These are phyloP conservation scores for Lepraria neglecta DNA, from an alignment of 495 filamentous ascomycete species.

Conservation along the genomic window DNA sequence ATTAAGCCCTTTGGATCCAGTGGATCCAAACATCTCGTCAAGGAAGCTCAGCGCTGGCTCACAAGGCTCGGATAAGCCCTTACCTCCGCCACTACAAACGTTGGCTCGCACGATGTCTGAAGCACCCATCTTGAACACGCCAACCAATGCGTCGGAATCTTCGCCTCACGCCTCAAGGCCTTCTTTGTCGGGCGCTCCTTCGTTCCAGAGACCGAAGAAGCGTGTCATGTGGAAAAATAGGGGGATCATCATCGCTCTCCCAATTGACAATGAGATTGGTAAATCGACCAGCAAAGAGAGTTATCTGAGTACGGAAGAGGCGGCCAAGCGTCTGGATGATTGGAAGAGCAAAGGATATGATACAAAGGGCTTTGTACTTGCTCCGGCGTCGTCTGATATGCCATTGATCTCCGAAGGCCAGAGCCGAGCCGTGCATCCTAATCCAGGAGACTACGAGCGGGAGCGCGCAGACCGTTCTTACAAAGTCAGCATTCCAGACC, in stretches of 20 bases:
- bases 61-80: constrained; percentile 37
- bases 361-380: constrained; percentile 63
- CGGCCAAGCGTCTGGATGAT: constrained; percentile 56
- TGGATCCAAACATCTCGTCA: constrained; percentile 19
- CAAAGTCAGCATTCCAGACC: constrained; percentile 70
- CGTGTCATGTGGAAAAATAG: constrained; percentile 63
- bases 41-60: constrained; percentile 6
- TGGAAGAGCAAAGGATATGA: constrained; percentile 76
- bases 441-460: constrained; percentile 49
- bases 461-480: constrained; percentile 49
- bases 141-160: constrained; percentile 7
- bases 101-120: constrained; percentile 22
- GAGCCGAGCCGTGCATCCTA: constrained; percentile 69
- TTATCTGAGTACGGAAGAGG: constrained; percentile 53
- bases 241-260: constrained; percentile 64
- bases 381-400: constrained; percentile 20
- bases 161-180: constrained; percentile 20
- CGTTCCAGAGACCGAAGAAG: constrained; percentile 36
- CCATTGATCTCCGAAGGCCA: constrained; percentile 39
- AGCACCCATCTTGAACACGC: neutral
- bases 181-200: constrained; percentile 30
- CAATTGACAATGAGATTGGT: constrained; percentile 54
- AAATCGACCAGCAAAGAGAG: constrained; percentile 37
- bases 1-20: constrained; percentile 13
- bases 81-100: constrained; percentile 39